Conservation (phyloP, 2,329 filamentous ascomycete species). For the Dendryphion nanum region DNA sequence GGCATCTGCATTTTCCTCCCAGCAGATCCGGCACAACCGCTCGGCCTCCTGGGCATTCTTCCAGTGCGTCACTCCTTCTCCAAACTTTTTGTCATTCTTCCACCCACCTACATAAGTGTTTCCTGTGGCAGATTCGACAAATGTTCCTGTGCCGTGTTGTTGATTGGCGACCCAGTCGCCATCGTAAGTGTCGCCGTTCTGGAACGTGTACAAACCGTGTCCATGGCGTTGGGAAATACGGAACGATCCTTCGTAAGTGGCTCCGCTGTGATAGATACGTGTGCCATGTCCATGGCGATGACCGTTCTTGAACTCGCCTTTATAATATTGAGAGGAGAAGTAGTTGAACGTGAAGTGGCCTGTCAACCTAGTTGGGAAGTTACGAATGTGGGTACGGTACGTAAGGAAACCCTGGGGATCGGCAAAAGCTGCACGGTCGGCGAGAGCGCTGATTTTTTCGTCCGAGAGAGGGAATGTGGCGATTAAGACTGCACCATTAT, state of each 20-base stretch:
- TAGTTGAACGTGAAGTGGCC: constrained; percentile 53
- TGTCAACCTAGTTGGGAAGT: constrained; percentile 43
- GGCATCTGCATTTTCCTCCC: constrained; percentile 58
- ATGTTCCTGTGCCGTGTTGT: constrained; percentile 59
- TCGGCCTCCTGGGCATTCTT: constrained; percentile 61
- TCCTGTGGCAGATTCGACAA: constrained; percentile 55
- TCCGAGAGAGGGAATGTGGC: constrained; percentile 21
- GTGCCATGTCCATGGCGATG: constrained; percentile 55
- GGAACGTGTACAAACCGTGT: constrained; percentile 57
- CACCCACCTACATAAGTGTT: constrained; percentile 63
- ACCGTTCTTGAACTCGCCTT: constrained; percentile 49
- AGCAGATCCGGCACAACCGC: constrained; percentile 61
- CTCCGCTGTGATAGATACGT: constrained; percentile 54
- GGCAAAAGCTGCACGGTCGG: constrained; percentile 33
- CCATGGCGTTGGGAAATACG: constrained; percentile 54
- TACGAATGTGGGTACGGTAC: constrained; percentile 39
- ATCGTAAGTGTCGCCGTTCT: constrained; percentile 63
- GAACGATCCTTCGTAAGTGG: constrained; percentile 58
- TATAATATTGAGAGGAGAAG: constrained; percentile 57
- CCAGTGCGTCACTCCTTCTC: constrained; percentile 62
- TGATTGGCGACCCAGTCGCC: constrained; percentile 63
- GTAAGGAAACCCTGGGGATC: constrained; percentile 44
- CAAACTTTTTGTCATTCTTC: constrained; percentile 59
- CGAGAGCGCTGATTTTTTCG: constrained; percentile 29
- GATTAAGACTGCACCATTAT: constrained; percentile 35